These are phyloP conservation scores for Amaranthus cruentus DNA, from an alignment of 148 eudicot genomes.

Conservation along the genomic window DNA sequence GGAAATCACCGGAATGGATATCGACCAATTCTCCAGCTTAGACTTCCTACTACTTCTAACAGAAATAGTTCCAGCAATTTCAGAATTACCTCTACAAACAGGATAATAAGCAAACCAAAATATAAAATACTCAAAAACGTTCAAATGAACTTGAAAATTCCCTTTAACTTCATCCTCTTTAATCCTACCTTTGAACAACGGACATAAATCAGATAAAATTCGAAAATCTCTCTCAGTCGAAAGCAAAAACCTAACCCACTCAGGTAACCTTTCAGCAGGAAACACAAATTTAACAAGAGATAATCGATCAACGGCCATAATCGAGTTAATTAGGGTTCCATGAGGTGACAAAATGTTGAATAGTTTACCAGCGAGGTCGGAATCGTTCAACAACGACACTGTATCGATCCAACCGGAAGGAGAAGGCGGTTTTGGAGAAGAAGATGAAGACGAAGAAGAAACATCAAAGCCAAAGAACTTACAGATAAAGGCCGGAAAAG, in stretches of 20 bases:
- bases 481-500: slow-evolving; percentile 77
- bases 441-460: slow-evolving; percentile 34
- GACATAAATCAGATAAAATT: slow-evolving; percentile 52
- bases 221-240: slow-evolving; percentile 44
- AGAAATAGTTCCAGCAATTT: slow-evolving; percentile 30
- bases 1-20: slow-evolving; percentile 60
- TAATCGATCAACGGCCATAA: slow-evolving; percentile 62
- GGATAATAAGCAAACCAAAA: slow-evolving; percentile 98
- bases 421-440: slow-evolving; percentile 28
- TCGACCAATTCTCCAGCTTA: slow-evolving; percentile 81
- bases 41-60: slow-evolving; percentile 43
- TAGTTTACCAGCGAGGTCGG: slow-evolving; percentile 45
- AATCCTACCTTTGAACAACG: slow-evolving; percentile 59
- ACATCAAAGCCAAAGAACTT: slow-evolving; percentile 75
- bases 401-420: slow-evolving; percentile 50
- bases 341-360: slow-evolving; percentile 56
- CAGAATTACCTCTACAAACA: slow-evolving; percentile 66
- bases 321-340: slow-evolving; percentile 55
- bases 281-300: slow-evolving; percentile 71
- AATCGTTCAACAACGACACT: slow-evolving; percentile 29
- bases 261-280: slow-evolving; percentile 80
- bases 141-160: slow-evolving; percentile 57
- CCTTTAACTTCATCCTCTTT: slow-evolving; percentile 48
- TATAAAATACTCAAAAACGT: slow-evolving; percentile 82
- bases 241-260: slow-evolving; percentile 64